Percentiles rank a stretch among this genome's conserved stretches.
phyloP scores from a whole-genome alignment of 108 stramenopile species.

The Pelagomonas calceolata region DNA sequence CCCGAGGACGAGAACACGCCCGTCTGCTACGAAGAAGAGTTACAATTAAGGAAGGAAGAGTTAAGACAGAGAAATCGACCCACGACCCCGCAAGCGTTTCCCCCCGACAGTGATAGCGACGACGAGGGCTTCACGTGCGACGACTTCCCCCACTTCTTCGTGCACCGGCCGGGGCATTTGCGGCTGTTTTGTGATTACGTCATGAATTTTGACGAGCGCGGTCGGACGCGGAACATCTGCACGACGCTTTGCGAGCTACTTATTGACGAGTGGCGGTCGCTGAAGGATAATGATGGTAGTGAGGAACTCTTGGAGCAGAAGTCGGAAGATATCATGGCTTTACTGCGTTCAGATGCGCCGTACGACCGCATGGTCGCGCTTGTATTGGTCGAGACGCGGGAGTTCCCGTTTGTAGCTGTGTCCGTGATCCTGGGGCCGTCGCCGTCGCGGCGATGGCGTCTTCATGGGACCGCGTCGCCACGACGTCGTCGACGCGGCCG shows the following conservation, averaged over 20 bases:
- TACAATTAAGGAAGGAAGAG: background rate
- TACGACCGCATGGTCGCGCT: slow-evolving; percentile 35
- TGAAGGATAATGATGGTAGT: background rate
- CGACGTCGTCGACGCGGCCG: too few species aligned
- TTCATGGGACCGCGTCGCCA: too few species aligned
- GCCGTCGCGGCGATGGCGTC: too few species aligned
- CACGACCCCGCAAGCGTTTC: background rate
- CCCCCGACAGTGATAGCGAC: background rate
- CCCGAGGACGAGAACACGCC: too few species aligned
- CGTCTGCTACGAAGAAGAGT: background rate
- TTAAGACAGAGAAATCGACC: background rate
- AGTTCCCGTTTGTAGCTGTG: slow-evolving; percentile 17
- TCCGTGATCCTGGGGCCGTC: too few species aligned
- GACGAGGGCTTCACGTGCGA: slow-evolving; percentile 8
- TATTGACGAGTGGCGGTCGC: slow-evolving; percentile 10
- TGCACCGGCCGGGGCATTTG: slow-evolving; percentile 22
- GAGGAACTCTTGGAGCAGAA: background rate
- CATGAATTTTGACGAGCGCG: slow-evolving; percentile 7
- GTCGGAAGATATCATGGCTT: slow-evolving; percentile 13
- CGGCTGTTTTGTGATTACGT: slow-evolving; percentile 17
- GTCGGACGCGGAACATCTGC: slow-evolving; percentile 6
- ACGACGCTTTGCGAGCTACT: slow-evolving; percentile 22
- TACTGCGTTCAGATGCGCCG: slow-evolving; percentile 23
- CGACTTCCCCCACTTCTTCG: slow-evolving; percentile 24
- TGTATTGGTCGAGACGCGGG: slow-evolving; percentile 31